Evolutionary conservation across 306 rosid species (phyloP).

Genomic region (Mimosa bimucronata): DNA sequence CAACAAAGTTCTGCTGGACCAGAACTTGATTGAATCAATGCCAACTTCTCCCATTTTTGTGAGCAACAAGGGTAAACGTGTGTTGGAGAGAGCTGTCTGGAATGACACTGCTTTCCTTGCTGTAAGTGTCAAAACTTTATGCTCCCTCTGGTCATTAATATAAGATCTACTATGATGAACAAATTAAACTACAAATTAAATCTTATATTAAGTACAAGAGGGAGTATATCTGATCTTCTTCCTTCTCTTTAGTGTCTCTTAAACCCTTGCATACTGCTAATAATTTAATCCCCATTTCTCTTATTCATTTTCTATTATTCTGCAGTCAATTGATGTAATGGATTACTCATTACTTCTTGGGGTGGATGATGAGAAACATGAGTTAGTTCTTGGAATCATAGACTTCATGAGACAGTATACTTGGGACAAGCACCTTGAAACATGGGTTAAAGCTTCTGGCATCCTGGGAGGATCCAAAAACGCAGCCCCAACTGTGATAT

Average conservation of each 20-base stretch:
- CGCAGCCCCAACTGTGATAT: slow-evolving; percentile 85
- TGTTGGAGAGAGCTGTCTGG: slow-evolving; percentile 97
- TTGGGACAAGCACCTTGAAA: slow-evolving; percentile 99
- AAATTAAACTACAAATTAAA: no score
- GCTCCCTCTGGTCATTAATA: no score
- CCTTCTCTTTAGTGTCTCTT: slow-evolving; percentile 8
- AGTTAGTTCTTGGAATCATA: slow-evolving; percentile 91
- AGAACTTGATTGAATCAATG: slow-evolving; percentile 96
- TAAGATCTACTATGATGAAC: no score
- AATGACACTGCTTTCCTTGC: slow-evolving; percentile 95
- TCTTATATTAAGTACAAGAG: no score
- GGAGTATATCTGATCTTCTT: slow-evolving; percentile 1
- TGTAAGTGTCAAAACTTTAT: slow-evolving; percentile 56
- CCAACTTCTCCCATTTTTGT: slow-evolving; percentile 97
- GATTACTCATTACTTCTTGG: slow-evolving; percentile 96
- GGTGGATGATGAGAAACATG: slow-evolving; percentile 89
- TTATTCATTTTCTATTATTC: slow-evolving; percentile 20
- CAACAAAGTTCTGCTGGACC: slow-evolving; percentile 89
- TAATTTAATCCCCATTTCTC: slow-evolving; percentile 7
- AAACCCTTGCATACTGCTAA: background rate
- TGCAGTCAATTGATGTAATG: slow-evolving; percentile 94
- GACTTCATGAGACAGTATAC: slow-evolving; percentile 99
- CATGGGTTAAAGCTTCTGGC: slow-evolving; percentile 97
- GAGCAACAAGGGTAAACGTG: slow-evolving; percentile 87
- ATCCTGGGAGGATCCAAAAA: slow-evolving; percentile 97